Conservation (phyloP, 225 moss, liverwort and hornwort species). For the Polytrichum formosum region DNA sequence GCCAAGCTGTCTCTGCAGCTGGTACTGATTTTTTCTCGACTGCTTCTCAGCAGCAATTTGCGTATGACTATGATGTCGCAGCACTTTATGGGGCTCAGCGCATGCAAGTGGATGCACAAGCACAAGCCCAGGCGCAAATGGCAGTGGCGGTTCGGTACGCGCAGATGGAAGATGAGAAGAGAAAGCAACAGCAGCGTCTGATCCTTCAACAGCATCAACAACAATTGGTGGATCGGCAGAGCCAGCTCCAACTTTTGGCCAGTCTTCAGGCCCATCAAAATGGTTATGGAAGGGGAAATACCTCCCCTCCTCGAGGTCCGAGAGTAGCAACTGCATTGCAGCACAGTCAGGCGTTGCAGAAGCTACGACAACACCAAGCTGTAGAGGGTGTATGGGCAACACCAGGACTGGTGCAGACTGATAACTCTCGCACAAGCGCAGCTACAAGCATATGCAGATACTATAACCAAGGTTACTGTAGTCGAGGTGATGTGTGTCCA, state of each 20-base stretch:
- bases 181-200: slow-evolving; percentile 35
- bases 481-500: slow-evolving; percentile 61
- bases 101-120: slow-evolving; percentile 9
- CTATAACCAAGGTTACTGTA: slow-evolving; percentile 58
- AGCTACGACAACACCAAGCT: slow-evolving; percentile 13
- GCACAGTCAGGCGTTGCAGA: slow-evolving; percentile 24
- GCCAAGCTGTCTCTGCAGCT: not conserved
- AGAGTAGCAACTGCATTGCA: slow-evolving; percentile 27
- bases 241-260: slow-evolving; percentile 41
- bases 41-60: slow-evolving; percentile 2
- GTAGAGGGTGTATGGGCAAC: slow-evolving; percentile 16
- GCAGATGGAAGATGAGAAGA: slow-evolving; percentile 44
- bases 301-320: slow-evolving; percentile 18
- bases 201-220: slow-evolving; percentile 33
- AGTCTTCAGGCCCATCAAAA: slow-evolving; percentile 41
- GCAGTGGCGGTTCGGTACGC: not conserved
- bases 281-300: slow-evolving; percentile 28
- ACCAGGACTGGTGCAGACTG: slow-evolving; percentile 12
- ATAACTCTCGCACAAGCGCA: slow-evolving; percentile 17
- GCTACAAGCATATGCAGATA: slow-evolving; percentile 48
- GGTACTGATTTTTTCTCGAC: slow-evolving; percentile 9
- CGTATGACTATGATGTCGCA: slow-evolving; percentile 11
- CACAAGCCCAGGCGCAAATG: slow-evolving; percentile 13
- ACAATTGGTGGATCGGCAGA: slow-evolving; percentile 28
- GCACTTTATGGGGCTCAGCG: slow-evolving; percentile 9